Percentiles rank a stretch among this genome's conserved stretches.
Evolutionary conservation across 73 alveolate genomes (phyloP).

Genomic region (Effrenium voratum): DNA sequence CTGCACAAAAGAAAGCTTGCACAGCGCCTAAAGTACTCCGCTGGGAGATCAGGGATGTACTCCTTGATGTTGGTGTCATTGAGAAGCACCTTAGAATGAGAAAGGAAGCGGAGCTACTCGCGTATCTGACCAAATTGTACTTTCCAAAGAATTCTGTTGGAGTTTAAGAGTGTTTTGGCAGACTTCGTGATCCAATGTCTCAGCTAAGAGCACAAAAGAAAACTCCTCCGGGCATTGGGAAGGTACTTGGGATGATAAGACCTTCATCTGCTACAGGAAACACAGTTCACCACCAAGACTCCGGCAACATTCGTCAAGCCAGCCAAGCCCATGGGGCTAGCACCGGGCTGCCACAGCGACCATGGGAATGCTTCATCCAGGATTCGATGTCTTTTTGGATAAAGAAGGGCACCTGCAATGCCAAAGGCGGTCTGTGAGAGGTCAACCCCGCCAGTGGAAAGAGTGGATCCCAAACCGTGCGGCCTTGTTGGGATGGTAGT

Average conservation of each 20-base stretch:
- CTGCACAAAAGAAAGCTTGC: background rate
- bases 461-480: background rate
- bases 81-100: constrained; percentile 37
- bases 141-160: background rate
- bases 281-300: too few relatives aligned
- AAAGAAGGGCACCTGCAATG: constrained; percentile 66
- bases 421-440: background rate
- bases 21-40: constrained; percentile 58
- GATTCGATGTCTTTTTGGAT: constrained; percentile 81
- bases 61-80: constrained; percentile 74
- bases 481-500: constrained; percentile 73
- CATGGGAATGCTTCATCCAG: constrained; percentile 75
- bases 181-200: too few relatives aligned
- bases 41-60: constrained; percentile 89
- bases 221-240: too few relatives aligned
- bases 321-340: too few relatives aligned
- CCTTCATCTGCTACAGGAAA: too few relatives aligned
- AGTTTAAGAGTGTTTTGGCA: too few relatives aligned
- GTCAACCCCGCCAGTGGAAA: background rate
- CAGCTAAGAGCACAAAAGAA: too few relatives aligned
- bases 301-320: too few relatives aligned
- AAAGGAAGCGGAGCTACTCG: background rate
- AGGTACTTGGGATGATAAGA: too few relatives aligned
- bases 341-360: constrained; percentile 88
- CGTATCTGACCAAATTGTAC: too few relatives aligned